These are phyloP conservation scores for Hymenoscyphus linearis DNA, from an alignment of 2,329 filamentous ascomycete species.

Conservation along the genomic window DNA sequence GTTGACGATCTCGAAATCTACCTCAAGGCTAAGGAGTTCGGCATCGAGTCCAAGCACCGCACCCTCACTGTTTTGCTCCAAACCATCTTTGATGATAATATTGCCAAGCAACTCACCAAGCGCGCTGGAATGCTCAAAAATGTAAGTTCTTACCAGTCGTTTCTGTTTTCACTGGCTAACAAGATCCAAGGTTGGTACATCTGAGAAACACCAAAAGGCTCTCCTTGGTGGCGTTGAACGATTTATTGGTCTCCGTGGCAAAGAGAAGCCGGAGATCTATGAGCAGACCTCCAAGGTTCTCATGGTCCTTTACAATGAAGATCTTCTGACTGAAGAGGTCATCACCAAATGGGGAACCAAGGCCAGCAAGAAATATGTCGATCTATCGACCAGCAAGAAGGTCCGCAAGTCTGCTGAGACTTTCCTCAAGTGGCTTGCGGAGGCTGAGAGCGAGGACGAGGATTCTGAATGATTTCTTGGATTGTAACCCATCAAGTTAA, in stretches of 20 bases:
- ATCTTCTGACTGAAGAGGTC: slow-evolving; percentile 82
- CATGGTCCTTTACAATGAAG: slow-evolving; percentile 83
- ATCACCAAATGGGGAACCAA: slow-evolving; percentile 88
- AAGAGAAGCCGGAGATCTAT: slow-evolving; percentile 74
- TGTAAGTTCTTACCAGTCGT: slow-evolving; percentile 41
- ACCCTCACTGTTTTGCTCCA: slow-evolving; percentile 88
- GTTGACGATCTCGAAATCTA: slow-evolving; percentile 89
- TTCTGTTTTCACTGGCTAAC: slow-evolving; percentile 11
- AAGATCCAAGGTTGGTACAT: slow-evolving; percentile 64
- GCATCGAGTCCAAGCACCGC: slow-evolving; percentile 91
- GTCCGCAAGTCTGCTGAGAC: slow-evolving; percentile 91
- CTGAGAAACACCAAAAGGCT: slow-evolving; percentile 91
- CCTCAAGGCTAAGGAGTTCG: slow-evolving; percentile 92
- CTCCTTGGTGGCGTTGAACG: slow-evolving; percentile 93
- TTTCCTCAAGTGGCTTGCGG: slow-evolving; percentile 91
- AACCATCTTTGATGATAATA: slow-evolving; percentile 88
- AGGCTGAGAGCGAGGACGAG: slow-evolving; percentile 67
- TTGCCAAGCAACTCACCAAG: slow-evolving; percentile 78
- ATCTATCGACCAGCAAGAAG: slow-evolving; percentile 83
- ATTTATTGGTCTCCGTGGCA: slow-evolving; percentile 66
- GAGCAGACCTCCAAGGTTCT: slow-evolving; percentile 78
- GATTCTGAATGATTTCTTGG: slow-evolving; percentile 6
- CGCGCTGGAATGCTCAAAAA: slow-evolving; percentile 87
- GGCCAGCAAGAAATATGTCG: slow-evolving; percentile 98
- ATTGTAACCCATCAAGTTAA: neutral